Base-by-base conservation (phyloP, 192 early-diverging fungal genomes). In the Mycoemilia scoparia region DNA sequence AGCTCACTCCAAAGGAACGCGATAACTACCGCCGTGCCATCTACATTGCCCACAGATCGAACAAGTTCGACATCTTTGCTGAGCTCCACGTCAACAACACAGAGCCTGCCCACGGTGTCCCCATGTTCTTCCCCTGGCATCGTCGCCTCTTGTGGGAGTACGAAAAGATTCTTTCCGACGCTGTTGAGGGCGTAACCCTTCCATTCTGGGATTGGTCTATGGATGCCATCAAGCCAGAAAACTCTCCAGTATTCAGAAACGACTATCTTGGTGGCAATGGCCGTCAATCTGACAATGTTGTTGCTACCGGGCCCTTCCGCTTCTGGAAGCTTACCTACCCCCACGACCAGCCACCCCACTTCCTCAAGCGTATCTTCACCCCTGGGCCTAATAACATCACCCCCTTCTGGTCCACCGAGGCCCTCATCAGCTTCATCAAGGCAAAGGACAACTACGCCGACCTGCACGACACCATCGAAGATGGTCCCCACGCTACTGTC, bases 161-260 rank as follows among this genome's bases (percentile, higher is more conserved):
- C 21, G 12, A 42, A 32, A 2, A 9, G 22, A 24, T 24, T 6
- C 3, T 42, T 10, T 24, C 26, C 7, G 11, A 21, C 29, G 27
- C 34, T 18, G 29, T 23, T 32, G 24, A 30, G 10, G 10, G 8
- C 1, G 41, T 20, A 11, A 18, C 10, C 5, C 11, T 42, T 7
- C 41, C 41, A 5, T 42, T 34, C 22, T 42, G 41, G 41, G 31
- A 42, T n/a, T 42, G 41, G 41, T 19, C 41, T 16, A 25, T 17
- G 19, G 23, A 34, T 3, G 41, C 16, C 10, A 15, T 24, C 13
- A 18, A 34, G 5, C 29, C 32, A 0, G 41, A 22, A 21, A 20
- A 6, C 8, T 14, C 15, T 2, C 19, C 32, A 24, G 30, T 42
- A 4, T 42, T 42, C 24, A 23, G 25, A 18, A 19, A 22, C 29